A percentile compares a stretch with the other conserved stretches of the same genome.
Evolutionary conservation across 129 eudicot genomes (phyloP).

Genomic region (Arctium lappa): DNA sequence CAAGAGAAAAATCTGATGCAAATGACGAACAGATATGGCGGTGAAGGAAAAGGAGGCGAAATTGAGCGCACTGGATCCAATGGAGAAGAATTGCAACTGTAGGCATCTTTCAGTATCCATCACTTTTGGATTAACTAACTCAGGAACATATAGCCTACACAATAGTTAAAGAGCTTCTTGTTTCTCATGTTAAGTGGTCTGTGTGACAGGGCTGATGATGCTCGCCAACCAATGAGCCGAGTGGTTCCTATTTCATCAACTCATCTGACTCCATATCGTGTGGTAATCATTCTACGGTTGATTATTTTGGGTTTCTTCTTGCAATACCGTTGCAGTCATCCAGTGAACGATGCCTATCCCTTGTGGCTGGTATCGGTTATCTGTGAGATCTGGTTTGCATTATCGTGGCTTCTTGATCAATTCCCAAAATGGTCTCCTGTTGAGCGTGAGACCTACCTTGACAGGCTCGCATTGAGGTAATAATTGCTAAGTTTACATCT

Average conservation of each 20-base stretch:
- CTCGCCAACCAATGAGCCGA: conserved; percentile 62
- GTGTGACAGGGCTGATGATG: conserved; percentile 55
- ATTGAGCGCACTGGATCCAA: conserved; percentile 85
- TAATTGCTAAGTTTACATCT: background rate
- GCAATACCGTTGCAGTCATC: conserved; percentile 68
- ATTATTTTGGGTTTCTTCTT: conserved; percentile 65
- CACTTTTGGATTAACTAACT: background rate
- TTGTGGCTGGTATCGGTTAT: conserved; percentile 74
- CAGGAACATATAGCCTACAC: background rate
- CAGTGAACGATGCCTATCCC: conserved; percentile 74
- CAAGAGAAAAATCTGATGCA: conserved; percentile 67
- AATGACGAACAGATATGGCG: conserved; percentile 43
- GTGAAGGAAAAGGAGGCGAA: conserved; percentile 86
- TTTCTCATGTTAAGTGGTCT: conserved; percentile 8
- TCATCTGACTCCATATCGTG: conserved; percentile 68
- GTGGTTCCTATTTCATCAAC: conserved; percentile 65
- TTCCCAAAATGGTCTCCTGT: conserved; percentile 89
- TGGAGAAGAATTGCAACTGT: conserved; percentile 86
- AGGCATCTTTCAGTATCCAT: conserved; percentile 27
- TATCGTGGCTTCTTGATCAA: conserved; percentile 84
- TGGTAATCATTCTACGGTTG: conserved; percentile 59
- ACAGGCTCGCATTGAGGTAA: conserved; percentile 70
- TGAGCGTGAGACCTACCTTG: conserved; percentile 79
- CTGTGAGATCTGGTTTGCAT: conserved; percentile 80
- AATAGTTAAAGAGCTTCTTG: background rate